Evolutionary conservation across 768 basidiomycete genomes (phyloP).

Genomic region (Xerocomellus chrysenteron): DNA sequence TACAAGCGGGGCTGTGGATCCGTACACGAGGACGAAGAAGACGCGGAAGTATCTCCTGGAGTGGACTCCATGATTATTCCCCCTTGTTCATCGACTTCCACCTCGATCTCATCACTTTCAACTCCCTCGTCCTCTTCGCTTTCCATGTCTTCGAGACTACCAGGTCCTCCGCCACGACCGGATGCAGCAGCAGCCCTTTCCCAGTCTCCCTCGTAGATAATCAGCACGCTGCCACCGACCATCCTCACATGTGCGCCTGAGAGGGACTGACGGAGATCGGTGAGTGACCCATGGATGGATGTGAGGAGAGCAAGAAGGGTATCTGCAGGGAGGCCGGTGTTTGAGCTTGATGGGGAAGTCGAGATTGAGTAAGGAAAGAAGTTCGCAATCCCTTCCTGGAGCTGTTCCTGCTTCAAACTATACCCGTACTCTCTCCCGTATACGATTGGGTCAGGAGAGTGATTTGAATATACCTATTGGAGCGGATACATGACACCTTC

Average conservation of each 20-base stretch:
- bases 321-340: constrained; percentile 53
- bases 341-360: constrained; percentile 11
- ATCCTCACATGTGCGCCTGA: constrained; percentile 67
- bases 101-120: constrained; percentile 40
- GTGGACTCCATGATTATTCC: constrained; percentile 22
- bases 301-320: constrained; percentile 58
- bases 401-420: constrained; percentile 61
- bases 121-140: constrained; percentile 38
- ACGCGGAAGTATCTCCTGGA: constrained; percentile 14
- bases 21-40: constrained; percentile 38
- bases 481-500: neutral
- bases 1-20: constrained; percentile 33
- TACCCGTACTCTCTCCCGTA: constrained; percentile 81
- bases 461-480: constrained; percentile 69
- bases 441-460: constrained; percentile 50
- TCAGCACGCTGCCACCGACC: constrained; percentile 76
- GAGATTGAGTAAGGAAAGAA: constrained; percentile 67
- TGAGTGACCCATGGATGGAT: constrained; percentile 51
- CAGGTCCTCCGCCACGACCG: constrained; percentile 36
- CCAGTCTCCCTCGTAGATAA: constrained; percentile 74
- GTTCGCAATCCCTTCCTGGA: constrained; percentile 70
- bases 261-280: constrained; percentile 50
- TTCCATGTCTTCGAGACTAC: constrained; percentile 14
- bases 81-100: constrained; percentile 32
- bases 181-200: constrained; percentile 35